A percentile compares a stretch with the other conserved stretches of the same genome.
These are phyloP conservation scores for Phoma sp. DNA, from an alignment of 2,329 filamentous ascomycete genomes.

Conservation along the genomic window DNA sequence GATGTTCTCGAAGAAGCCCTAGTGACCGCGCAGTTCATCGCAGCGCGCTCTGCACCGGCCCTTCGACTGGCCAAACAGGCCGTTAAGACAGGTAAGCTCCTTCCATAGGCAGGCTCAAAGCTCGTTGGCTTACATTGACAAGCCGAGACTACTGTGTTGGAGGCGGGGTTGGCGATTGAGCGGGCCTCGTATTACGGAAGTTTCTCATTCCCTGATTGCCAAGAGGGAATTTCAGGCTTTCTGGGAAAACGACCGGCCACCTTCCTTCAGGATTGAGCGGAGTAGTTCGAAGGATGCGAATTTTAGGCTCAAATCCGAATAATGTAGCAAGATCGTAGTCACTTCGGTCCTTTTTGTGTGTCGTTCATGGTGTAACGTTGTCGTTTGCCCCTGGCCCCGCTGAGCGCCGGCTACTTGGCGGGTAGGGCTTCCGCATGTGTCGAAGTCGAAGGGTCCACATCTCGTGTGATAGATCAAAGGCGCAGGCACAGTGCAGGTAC, in stretches of 20 bases:
- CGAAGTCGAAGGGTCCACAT: slow-evolving; percentile 1
- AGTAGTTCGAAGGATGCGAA: neutral
- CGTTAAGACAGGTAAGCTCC: slow-evolving; percentile 48
- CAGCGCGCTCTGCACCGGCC: slow-evolving; percentile 50
- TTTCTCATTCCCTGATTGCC: slow-evolving; percentile 49
- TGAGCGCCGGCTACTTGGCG: neutral
- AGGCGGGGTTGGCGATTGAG: slow-evolving; percentile 49
- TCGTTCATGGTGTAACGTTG: neutral
- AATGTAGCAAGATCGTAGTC: neutral
- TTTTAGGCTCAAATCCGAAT: neutral
- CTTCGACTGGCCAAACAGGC: slow-evolving; percentile 54
- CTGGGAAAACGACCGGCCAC: slow-evolving; percentile 46
- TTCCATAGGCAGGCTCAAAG: slow-evolving; percentile 2
- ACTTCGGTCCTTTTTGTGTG: slow-evolving; percentile 8
- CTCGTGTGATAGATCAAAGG: neutral
- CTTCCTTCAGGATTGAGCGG: slow-evolving; percentile 22
- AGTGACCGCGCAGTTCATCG: slow-evolving; percentile 49
- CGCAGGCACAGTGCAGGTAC: neutral
- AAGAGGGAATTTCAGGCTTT: slow-evolving; percentile 52
- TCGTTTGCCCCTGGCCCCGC: neutral
- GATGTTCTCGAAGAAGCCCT: slow-evolving; percentile 49
- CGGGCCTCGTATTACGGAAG: slow-evolving; percentile 42
- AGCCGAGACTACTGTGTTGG: slow-evolving; percentile 53
- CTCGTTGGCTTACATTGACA: slow-evolving; percentile 23
- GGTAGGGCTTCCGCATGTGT: slow-evolving; percentile 4